Percentiles rank a stretch among this genome's conserved stretches.
phyloP scores from a whole-genome alignment of 345 rosid species.

The Kernera saxatilis region DNA sequence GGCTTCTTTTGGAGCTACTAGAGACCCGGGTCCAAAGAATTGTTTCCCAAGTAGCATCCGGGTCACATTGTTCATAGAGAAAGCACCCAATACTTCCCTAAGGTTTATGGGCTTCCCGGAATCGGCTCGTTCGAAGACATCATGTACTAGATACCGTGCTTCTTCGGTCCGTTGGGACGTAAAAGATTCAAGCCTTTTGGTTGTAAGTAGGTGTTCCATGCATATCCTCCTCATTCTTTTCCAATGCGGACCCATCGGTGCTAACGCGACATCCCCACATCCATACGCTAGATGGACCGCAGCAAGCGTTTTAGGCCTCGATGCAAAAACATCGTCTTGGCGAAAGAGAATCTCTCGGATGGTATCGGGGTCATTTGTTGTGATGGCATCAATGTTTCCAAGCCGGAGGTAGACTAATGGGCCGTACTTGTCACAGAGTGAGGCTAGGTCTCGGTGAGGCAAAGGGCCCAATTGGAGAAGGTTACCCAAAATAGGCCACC shows the following conservation, averaged over 20 bases:
- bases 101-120: slow-evolving; percentile 46
- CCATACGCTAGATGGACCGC: slow-evolving; percentile 75
- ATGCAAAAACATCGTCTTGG: slow-evolving; percentile 79
- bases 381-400: slow-evolving; percentile 63
- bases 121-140: slow-evolving; percentile 32
- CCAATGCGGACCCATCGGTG: slow-evolving; percentile 59
- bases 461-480: slow-evolving; percentile 69
- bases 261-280: slow-evolving; percentile 76
- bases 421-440: slow-evolving; percentile 59
- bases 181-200: slow-evolving; percentile 32
- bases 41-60: slow-evolving; percentile 83
- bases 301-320: slow-evolving; percentile 74
- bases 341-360: slow-evolving; percentile 63
- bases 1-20: slow-evolving; percentile 59
- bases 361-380: slow-evolving; percentile 69
- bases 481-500: slow-evolving; percentile 79
- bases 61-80: slow-evolving; percentile 92
- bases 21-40: slow-evolving; percentile 59
- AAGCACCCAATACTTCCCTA: slow-evolving; percentile 72
- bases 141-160: slow-evolving; percentile 29
- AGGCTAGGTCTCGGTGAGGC: slow-evolving; percentile 75
- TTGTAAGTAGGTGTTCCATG: slow-evolving; percentile 37
- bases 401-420: slow-evolving; percentile 78
- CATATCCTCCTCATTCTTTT: slow-evolving; percentile 39
- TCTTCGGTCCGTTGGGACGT: slow-evolving; percentile 17